Evolutionary conservation across 106 monocot species (phyloP).

Genomic region (Dendrobium nobile): DNA sequence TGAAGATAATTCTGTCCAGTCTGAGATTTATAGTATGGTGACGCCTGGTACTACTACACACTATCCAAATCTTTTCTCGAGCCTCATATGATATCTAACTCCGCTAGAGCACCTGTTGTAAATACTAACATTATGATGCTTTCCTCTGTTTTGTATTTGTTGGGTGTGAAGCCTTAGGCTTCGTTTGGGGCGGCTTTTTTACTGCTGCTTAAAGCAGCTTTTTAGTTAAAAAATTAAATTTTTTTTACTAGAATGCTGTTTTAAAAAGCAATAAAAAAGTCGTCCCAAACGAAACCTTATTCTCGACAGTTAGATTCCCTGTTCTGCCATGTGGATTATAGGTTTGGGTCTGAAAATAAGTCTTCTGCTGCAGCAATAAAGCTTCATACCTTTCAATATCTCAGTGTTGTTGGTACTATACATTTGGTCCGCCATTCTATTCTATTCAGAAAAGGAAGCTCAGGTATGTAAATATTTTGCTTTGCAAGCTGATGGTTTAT

Average conservation of each 20-base stretch:
- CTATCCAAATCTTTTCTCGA: background rate
- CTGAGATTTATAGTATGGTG: background rate
- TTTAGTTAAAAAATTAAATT: too few relatives aligned
- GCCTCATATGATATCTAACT: conserved; percentile 1
- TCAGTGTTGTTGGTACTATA: background rate
- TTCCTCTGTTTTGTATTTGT: background rate
- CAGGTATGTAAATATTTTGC: background rate
- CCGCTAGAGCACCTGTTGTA: background rate
- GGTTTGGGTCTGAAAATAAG: background rate
- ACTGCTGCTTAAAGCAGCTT: too few relatives aligned
- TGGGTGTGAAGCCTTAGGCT: background rate
- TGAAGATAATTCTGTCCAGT: background rate
- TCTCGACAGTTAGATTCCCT: too few relatives aligned
- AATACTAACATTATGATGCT: background rate
- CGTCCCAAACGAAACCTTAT: too few relatives aligned
- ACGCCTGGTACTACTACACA: background rate
- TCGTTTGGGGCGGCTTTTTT: too few relatives aligned
- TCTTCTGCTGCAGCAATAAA: background rate
- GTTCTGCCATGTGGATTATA: too few relatives aligned
- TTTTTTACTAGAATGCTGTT: too few relatives aligned
- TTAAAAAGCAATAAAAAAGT: too few relatives aligned
- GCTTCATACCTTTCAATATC: background rate
- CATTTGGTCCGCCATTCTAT: background rate
- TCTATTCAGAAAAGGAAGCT: background rate
- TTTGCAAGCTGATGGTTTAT: too few relatives aligned